Percentiles rank a stretch among this genome's conserved stretches.
These are phyloP conservation scores for Kodamaea ohmeri DNA, from an alignment of 1,139 yeast species.

Conservation along the genomic window DNA sequence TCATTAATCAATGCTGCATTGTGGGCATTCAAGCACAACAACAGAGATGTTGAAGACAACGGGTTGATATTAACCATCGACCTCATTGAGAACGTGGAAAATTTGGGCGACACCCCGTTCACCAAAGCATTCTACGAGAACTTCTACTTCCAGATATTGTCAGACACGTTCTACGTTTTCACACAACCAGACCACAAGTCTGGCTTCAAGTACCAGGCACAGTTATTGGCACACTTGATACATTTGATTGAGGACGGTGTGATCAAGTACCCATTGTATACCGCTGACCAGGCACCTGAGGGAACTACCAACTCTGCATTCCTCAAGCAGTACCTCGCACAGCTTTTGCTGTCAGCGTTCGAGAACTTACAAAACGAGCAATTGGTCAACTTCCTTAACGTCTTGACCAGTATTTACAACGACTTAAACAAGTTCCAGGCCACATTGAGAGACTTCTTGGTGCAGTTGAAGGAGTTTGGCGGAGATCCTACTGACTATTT, in stretches of 20 bases:
- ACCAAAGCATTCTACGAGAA: slow-evolving; percentile 85
- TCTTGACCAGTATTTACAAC: slow-evolving; percentile 67
- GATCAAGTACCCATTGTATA: slow-evolving; percentile 74
- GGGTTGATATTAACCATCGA: slow-evolving; percentile 83
- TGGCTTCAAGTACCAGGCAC: slow-evolving; percentile 87
- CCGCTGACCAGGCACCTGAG: slow-evolving; percentile 67
- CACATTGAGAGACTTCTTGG: slow-evolving; percentile 89
- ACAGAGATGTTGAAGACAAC: slow-evolving; percentile 90
- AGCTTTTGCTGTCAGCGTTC: slow-evolving; percentile 81
- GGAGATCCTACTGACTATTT: slow-evolving; percentile 92
- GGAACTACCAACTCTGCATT: slow-evolving; percentile 82
- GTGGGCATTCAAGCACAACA: slow-evolving; percentile 98
- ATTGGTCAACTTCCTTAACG: slow-evolving; percentile 75
- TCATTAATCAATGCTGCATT: slow-evolving; percentile 88
- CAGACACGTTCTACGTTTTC: slow-evolving; percentile 88
- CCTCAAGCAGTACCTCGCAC: slow-evolving; percentile 78
- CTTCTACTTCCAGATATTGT: slow-evolving; percentile 83
- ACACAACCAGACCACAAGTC: slow-evolving; percentile 98
- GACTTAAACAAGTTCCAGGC: slow-evolving; percentile 79
- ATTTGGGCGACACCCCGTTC: slow-evolving; percentile 70
- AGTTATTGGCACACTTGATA: slow-evolving; percentile 77
- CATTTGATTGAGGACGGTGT: slow-evolving; percentile 77
- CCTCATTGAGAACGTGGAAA: slow-evolving; percentile 78
- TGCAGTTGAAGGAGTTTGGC: slow-evolving; percentile 92
- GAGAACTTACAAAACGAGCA: slow-evolving; percentile 86